Base-by-base conservation (phyloP, 305 asterid genomes). In the Fraxinus floribunda region DNA sequence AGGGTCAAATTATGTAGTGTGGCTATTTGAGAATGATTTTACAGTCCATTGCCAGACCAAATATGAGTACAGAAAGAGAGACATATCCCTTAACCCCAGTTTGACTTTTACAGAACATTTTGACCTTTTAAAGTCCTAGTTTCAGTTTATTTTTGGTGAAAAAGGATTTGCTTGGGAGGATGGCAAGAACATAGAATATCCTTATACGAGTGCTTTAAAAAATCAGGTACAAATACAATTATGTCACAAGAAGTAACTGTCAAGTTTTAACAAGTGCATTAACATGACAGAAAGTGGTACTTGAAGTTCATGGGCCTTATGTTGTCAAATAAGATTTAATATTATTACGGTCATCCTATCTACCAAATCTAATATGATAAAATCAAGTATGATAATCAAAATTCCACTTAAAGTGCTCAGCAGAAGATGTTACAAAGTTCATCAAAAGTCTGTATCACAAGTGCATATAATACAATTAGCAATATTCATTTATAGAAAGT, bases 311-410 rank as follows among this genome's bases (percentile, higher is more conserved):
- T 13, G 62, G 34, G 66, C 70, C 35, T 18, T 1, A 41, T 36
- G 29, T 7, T 8, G 66, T 30, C 73, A 39, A 68, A 79, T 55
- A 44, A 34, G 76, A 75, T 35, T 75, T 49, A 6, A 9, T 35
- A 26, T 15, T 34, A 26, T 6, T 20, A 75, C 22, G 13, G 30
- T 39, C 20, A 36, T 41, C 0, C 36, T 9, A 38, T 80, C 44
- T 10, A 68, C 36, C 35, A 72, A 77, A 44, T 18, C 66, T 62
- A 76, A 16, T 80, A 46, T 46, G 46, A 49, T 35, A 83, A 74
- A 44, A 34, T 72, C 29, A 78, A 75, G 60, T 62, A 62, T 24
- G 77, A 79, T 71, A 20, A 34, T 22, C 75, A 81, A 9, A 55
- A 32, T 22, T 20, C 79, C 22, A 77, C 57, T 64, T 32, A 60